A percentile compares a stretch with the other conserved stretches of the same genome.
Evolutionary conservation across 1,139 yeast species (phyloP).

Genomic region (Kodamaea alishanica): DNA sequence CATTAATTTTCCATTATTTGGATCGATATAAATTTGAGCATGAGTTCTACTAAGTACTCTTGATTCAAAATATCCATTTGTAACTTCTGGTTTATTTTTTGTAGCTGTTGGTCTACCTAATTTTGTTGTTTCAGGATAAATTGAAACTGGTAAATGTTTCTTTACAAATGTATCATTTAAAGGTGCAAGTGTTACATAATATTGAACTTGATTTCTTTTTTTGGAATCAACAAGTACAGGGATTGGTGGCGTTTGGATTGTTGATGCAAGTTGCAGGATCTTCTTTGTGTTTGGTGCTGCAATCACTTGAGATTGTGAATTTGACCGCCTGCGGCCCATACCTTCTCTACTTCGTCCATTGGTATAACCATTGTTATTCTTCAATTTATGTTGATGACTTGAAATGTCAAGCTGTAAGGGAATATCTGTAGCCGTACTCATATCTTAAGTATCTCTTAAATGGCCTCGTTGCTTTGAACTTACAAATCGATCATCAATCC

Average conservation of each 20-base stretch:
- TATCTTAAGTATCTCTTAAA: not conserved
- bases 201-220: constrained; percentile 35
- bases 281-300: constrained; percentile 11
- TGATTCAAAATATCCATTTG: constrained; percentile 92
- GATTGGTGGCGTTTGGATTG: constrained; percentile 11
- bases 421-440: constrained; percentile 9
- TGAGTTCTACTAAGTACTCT: constrained; percentile 90
- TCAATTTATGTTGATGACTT: constrained; percentile 1
- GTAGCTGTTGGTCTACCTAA: constrained; percentile 85
- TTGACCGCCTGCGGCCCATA: constrained; percentile 32
- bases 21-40: constrained; percentile 81
- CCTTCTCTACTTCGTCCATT: constrained; percentile 3
- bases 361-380: not conserved
- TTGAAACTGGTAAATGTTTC: constrained; percentile 76
- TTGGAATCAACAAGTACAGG: constrained; percentile 19
- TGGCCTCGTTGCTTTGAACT: no score
- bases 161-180: constrained; percentile 79
- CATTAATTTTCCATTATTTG: constrained; percentile 63
- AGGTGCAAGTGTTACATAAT: constrained; percentile 66
- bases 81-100: constrained; percentile 67
- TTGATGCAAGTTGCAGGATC: constrained; percentile 6
- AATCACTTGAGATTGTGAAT: constrained; percentile 37
- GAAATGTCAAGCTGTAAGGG: constrained; percentile 9
- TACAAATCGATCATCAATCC: no score
- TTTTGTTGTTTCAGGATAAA: constrained; percentile 76